Conservation (phyloP, 164 flowering plant species). For the Aristolochia californica region DNA sequence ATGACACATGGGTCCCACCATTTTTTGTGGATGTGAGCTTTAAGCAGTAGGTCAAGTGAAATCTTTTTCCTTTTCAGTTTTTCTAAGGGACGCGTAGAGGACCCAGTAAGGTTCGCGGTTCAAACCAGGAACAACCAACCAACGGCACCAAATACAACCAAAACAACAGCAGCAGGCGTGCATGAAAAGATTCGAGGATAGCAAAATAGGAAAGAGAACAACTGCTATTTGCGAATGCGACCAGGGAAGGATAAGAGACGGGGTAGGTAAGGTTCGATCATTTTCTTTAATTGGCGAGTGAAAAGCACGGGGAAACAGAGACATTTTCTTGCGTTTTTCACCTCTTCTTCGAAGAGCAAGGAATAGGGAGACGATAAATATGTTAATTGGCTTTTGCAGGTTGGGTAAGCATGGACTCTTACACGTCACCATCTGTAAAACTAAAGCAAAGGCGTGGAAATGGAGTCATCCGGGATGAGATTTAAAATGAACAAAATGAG, state of each 20-base stretch:
- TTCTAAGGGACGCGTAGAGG: too few species aligned
- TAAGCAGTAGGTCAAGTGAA: too few species aligned
- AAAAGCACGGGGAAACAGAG: not conserved
- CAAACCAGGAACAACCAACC: not conserved
- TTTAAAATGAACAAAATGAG: not conserved
- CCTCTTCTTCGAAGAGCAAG: not conserved
- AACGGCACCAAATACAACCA: constrained; percentile 4
- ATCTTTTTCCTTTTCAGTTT: too few species aligned
- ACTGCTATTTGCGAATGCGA: not conserved
- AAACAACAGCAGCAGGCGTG: constrained; percentile 1
- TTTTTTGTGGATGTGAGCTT: too few species aligned
- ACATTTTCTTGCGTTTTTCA: too few species aligned
- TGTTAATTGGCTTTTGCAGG: not conserved
- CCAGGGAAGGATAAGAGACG: constrained; percentile 2
- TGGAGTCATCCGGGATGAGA: constrained; percentile 2
- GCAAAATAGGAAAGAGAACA: not conserved
- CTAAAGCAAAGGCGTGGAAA: constrained; percentile 4
- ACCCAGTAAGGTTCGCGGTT: too few species aligned
- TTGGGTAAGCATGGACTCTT: not conserved
- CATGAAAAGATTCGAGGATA: constrained; percentile 3
- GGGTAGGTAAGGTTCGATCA: not conserved
- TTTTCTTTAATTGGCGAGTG: not conserved
- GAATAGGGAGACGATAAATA: not conserved
- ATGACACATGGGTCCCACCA: too few species aligned
- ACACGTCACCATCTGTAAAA: constrained; percentile 6